phyloP scores from a whole-genome alignment of 192 early-diverging fungal genomes.

The Chytriomyces hyalinus region DNA sequence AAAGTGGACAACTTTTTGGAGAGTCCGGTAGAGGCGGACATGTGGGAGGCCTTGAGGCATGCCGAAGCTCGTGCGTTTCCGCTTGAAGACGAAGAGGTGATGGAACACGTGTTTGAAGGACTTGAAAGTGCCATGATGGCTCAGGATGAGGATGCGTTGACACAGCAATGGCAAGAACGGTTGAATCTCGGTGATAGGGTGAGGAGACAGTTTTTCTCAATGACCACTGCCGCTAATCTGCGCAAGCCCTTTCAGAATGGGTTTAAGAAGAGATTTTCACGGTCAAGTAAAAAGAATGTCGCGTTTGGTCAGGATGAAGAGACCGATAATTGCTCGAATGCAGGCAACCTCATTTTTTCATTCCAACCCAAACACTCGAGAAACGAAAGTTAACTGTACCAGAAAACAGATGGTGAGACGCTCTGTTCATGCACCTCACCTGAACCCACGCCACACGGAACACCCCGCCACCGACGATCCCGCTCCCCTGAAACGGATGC shows the following conservation, averaged over 20 bases:
- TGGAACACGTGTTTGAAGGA: conserved; percentile 17
- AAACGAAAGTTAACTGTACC: too few species aligned
- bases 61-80: conserved; percentile 34
- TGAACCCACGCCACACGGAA: conserved; percentile 13
- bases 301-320: too few species aligned
- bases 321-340: too few species aligned
- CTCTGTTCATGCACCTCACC: conserved; percentile 6
- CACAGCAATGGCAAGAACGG: conserved; percentile 20
- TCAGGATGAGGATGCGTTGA: conserved; percentile 17
- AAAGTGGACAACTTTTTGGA: background rate
- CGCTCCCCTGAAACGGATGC: conserved; percentile 3
- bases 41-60: conserved; percentile 33
- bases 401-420: background rate
- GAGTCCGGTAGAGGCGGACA: conserved; percentile 19
- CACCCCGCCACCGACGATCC: conserved; percentile 6
- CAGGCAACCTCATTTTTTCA: too few species aligned
- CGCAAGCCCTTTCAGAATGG: background rate
- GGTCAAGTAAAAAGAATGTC: too few species aligned
- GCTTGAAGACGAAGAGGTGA: conserved; percentile 22
- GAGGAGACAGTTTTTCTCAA: background rate
- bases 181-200: background rate
- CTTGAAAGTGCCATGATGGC: conserved; percentile 22
- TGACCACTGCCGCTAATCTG: background rate
- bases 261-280: background rate
- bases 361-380: too few species aligned